Evolutionary conservation across 1,139 yeast species (phyloP), one percentile per base, ranked within the genome.

Genomic region (Magnusiomyces ingens): DNA sequence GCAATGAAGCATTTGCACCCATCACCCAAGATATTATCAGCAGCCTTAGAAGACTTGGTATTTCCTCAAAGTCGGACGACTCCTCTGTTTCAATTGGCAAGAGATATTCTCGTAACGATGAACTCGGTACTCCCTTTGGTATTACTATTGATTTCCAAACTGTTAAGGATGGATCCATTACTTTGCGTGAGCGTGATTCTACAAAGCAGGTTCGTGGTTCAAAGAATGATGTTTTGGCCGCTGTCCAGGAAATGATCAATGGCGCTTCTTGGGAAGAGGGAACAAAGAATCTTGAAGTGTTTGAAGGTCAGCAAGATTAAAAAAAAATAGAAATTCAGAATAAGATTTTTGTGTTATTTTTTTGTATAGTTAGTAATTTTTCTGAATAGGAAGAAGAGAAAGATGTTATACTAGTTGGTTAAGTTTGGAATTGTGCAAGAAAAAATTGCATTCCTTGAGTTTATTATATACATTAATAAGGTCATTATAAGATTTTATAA

Each of bases 81-180:
- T 90, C 98, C 17, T 86, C 95, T 66, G 98, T 96, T 38, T 89
- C 98, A 35, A 93, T 94, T 65, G 99, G 99, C 75, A 89, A 91
- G 78, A 86, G 99, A 76, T 94, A 94, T 67, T 91, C 99, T 58
- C 88, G 99, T 77, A 94, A 94, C 71, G 99, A 94, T 72, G 99
- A 94, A 75, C 81, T 94, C 71, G 99, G 99, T 72, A 94, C 99
- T 56, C 99, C 99, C 63, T 94, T 93, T 68, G 99, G 99, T 72
- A 82, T 94, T 71, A 94, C 99, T 61, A 86, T 94, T 64, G 99
- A 94, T 73, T 94, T 94, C 71, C 98, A 94, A 61, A 85, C 96
- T 52, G 81, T 86, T 59, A 82, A 86, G 70, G 98, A 94, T 67
- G 82, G 82, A 52, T 84, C 97, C 15, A 86, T 94, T 61, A 94